phyloP scores from a whole-genome alignment of 129 eudicot genomes.

The Tagetes patula region DNA sequence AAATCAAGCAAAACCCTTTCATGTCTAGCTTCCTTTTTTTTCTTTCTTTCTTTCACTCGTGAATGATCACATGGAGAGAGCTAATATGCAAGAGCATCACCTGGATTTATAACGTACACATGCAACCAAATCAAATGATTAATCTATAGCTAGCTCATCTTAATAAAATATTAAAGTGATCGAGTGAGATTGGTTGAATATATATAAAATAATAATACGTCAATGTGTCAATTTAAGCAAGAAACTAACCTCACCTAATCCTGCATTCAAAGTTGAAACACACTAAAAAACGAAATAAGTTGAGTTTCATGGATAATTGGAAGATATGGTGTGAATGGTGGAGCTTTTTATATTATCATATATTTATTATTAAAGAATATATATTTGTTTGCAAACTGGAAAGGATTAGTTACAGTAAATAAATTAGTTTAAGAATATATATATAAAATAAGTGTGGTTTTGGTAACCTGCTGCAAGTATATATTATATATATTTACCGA shows the following conservation, averaged over 20 bases:
- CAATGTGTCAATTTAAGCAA: not conserved
- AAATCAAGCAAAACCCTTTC: conserved; percentile 30
- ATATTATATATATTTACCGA: conserved; percentile 3
- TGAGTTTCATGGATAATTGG: conserved; percentile 8
- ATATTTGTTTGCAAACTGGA: conserved; percentile 17
- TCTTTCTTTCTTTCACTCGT: not conserved
- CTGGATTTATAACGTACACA: conserved; percentile 3
- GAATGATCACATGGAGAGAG: not conserved
- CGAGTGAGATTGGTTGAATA: not conserved
- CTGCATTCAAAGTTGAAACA: not conserved
- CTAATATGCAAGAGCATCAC: not conserved
- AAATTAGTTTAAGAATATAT: conserved; percentile 8
- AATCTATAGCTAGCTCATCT: not conserved
- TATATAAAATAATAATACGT: not conserved
- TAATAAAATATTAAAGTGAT: not conserved
- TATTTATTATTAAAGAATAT: not conserved
- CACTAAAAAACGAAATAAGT: not conserved
- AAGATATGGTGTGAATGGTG: conserved; percentile 13
- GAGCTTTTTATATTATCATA: not conserved
- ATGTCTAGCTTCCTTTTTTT: not conserved
- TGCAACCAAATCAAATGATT: not conserved
- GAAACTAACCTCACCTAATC: conserved; percentile 14
- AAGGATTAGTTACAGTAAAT: not conserved
- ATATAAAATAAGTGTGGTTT: conserved; percentile 8
- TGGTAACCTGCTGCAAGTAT: conserved; percentile 13